Conservation (phyloP, 2,329 filamentous ascomycete genomes). For the Fusarium sp. region DNA sequence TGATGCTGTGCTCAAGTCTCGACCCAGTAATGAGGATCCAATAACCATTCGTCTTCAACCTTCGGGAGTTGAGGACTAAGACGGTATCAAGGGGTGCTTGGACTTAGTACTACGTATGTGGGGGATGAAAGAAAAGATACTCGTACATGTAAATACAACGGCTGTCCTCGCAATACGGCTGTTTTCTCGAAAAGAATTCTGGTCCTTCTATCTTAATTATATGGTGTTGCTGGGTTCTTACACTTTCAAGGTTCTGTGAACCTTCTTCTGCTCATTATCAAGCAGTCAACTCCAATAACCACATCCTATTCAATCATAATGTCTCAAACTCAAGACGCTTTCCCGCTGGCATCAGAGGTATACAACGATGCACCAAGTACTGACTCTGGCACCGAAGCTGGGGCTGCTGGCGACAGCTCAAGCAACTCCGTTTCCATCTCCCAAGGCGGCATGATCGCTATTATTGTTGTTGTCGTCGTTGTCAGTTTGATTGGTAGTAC, state of each 20-base stretch:
- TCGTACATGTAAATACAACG: conserved; percentile 43
- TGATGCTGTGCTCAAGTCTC: conserved; percentile 34
- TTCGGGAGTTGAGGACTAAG: conserved; percentile 32
- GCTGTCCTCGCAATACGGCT: conserved; percentile 30
- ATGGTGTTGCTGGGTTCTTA: conserved; percentile 24
- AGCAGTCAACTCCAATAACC: conserved; percentile 7
- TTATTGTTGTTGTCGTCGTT: conserved; percentile 76
- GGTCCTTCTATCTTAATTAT: conserved; percentile 5
- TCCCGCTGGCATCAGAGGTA: conserved; percentile 58
- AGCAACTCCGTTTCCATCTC: conserved; percentile 71
- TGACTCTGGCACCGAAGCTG: conserved; percentile 65
- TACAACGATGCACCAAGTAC: conserved; percentile 53
- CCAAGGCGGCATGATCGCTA: conserved; percentile 76
- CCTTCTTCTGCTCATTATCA: conserved; percentile 8
- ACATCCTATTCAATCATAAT: conserved; percentile 47
- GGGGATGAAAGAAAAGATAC: conserved; percentile 25
- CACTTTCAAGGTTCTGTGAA: conserved; percentile 38
- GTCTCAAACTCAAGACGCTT: conserved; percentile 54
- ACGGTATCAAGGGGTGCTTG: conserved; percentile 26
- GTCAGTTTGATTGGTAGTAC: conserved; percentile 77
- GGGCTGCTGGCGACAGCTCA: conserved; percentile 72
- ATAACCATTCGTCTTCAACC: conserved; percentile 33
- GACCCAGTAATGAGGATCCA: conserved; percentile 33
- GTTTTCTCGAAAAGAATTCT: background rate
- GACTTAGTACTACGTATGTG: conserved; percentile 25